phyloP scores from a whole-genome alignment of 805 yeast species.

The Zygosaccharomyces rouxii region DNA sequence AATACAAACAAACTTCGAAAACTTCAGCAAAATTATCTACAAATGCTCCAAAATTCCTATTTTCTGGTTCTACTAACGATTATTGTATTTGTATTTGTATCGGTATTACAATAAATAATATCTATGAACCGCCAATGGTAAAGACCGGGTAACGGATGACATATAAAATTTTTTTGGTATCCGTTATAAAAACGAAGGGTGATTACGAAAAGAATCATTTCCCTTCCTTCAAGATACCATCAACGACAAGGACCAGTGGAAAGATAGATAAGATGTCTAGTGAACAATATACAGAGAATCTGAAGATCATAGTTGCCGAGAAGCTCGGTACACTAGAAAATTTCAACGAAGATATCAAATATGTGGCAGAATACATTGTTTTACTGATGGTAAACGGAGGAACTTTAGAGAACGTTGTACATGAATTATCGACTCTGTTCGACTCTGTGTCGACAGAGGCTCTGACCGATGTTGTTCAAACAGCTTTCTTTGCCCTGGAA shows the following conservation, averaged over 20 bases:
- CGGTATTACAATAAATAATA: no score
- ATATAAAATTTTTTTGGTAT: background rate
- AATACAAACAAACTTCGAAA: no score
- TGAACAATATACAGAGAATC: constrained; percentile 35
- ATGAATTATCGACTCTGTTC: constrained; percentile 57
- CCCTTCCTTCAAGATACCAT: background rate
- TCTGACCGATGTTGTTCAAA: constrained; percentile 51
- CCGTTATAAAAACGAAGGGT: background rate
- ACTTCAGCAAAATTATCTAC: no score
- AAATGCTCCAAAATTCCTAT: no score
- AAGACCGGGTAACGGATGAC: background rate
- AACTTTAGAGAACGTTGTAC: constrained; percentile 53
- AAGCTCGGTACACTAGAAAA: constrained; percentile 39
- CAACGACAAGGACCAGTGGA: background rate
- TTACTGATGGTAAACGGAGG: constrained; percentile 66
- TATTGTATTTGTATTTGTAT: no score
- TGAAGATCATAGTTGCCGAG: constrained; percentile 42
- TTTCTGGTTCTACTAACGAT: no score
- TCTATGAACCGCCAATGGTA: background rate
- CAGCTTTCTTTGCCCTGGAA: constrained; percentile 54
- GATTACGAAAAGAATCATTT: background rate
- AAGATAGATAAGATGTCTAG: constrained; percentile 22
- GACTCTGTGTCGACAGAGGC: constrained; percentile 59
- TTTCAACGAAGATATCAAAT: constrained; percentile 49
- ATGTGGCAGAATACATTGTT: constrained; percentile 71